Percentiles rank a stretch among this genome's conserved stretches.
These are phyloP conservation scores for Phyllosticta ampelicida DNA, from an alignment of 2,329 filamentous ascomycete genomes.

Conservation along the genomic window DNA sequence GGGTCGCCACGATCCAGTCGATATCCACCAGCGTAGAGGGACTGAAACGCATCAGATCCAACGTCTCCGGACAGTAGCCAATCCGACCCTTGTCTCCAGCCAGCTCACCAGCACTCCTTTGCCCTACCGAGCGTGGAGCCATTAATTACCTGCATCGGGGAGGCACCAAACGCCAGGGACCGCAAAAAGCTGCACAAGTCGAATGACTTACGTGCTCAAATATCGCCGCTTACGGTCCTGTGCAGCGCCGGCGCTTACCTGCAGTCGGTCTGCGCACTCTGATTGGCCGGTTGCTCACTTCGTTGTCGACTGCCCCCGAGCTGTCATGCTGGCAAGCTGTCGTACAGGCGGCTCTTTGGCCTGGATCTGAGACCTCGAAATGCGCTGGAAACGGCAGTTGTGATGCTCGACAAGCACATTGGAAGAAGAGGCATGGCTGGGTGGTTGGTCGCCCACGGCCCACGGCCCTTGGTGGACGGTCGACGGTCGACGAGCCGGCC, in stretches of 20 bases:
- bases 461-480: too few species aligned
- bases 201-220: neutral
- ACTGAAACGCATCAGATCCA: neutral
- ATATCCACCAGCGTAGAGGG: neutral
- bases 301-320: neutral
- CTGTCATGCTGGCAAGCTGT: neutral
- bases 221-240: neutral
- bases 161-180: neutral
- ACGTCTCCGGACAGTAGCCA: neutral
- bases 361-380: neutral
- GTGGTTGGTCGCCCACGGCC: neutral
- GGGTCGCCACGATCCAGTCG: neutral
- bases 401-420: neutral
- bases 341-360: neutral
- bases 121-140: neutral
- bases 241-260: neutral
- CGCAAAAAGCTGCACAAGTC: neutral
- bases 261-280: neutral
- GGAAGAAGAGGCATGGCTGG: neutral
- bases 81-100: neutral
- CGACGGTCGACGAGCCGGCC: neutral
- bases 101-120: neutral
- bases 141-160: neutral
- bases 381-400: neutral
- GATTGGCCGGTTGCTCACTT: neutral